These are phyloP conservation scores for Phialophora verrucosa DNA, from an alignment of 2,329 filamentous ascomycete species.

Conservation along the genomic window DNA sequence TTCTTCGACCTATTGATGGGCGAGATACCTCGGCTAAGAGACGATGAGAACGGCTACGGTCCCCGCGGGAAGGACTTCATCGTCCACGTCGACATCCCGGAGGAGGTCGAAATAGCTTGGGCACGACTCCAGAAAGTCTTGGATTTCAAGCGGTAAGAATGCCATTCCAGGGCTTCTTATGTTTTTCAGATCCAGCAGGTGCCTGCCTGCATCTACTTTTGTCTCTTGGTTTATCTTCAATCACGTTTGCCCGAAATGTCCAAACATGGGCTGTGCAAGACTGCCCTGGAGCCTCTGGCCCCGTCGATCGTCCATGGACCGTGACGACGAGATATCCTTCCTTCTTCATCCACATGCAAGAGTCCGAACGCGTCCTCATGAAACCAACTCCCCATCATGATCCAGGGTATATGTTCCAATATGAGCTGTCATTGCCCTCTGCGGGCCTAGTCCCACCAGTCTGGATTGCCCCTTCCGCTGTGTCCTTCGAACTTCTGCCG, in stretches of 20 bases:
- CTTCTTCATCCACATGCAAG: not conserved
- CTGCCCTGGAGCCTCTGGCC: not conserved
- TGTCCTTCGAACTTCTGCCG: slow-evolving; percentile 25
- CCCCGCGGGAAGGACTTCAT: slow-evolving; percentile 53
- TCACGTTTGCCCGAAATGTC: not conserved
- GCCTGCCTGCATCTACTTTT: not conserved
- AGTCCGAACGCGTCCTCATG: not conserved
- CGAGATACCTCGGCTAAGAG: slow-evolving; percentile 52
- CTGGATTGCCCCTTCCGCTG: slow-evolving; percentile 27
- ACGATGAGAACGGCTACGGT: slow-evolving; percentile 53
- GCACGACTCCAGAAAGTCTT: slow-evolving; percentile 22
- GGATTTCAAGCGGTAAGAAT: slow-evolving; percentile 20
- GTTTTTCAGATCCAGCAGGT: not conserved
- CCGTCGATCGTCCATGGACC: not conserved
- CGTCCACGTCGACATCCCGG: slow-evolving; percentile 51
- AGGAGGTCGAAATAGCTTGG: slow-evolving; percentile 47
- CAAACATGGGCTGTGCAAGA: not conserved
- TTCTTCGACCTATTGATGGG: slow-evolving; percentile 53
- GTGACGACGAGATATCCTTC: not conserved
- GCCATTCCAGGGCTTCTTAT: not conserved
- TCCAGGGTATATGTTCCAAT: too few species aligned
- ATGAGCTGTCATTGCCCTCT: not conserved
- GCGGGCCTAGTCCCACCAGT: slow-evolving; percentile 25
- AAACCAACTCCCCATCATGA: not conserved
- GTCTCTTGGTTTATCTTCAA: not conserved